These are phyloP conservation scores for Atkinsonella texensis DNA, from an alignment of 2,329 filamentous ascomycete species.

Conservation along the genomic window DNA sequence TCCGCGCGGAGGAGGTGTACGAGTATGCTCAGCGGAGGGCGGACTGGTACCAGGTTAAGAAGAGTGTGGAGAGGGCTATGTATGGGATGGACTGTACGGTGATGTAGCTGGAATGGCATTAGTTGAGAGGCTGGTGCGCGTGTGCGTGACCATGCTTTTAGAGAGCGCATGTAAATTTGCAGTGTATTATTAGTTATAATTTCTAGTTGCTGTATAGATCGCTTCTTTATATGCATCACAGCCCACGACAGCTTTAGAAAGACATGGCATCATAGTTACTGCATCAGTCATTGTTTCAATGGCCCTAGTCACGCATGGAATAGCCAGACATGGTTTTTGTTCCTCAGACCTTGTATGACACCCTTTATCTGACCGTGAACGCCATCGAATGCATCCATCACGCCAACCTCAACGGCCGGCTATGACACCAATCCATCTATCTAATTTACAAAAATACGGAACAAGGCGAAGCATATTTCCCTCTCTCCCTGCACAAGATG, in stretches of 20 bases:
- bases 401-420: background rate
- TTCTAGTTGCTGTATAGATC: background rate
- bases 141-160: background rate
- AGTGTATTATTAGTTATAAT: background rate
- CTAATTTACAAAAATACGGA: too few species aligned
- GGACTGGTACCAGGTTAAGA: conserved; percentile 88
- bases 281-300: background rate
- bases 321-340: too few species aligned
- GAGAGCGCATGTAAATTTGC: too few species aligned
- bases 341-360: too few species aligned
- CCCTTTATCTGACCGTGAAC: background rate
- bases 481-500: too few species aligned
- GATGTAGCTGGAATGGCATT: conserved; percentile 44
- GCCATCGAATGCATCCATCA: background rate
- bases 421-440: background rate
- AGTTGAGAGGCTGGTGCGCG: background rate
- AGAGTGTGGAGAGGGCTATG: conserved; percentile 89
- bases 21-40: conserved; percentile 90
- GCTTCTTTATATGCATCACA: too few species aligned
- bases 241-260: too few species aligned
- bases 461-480: too few species aligned
- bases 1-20: conserved; percentile 91
- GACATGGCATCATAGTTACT: too few species aligned
- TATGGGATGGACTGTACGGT: conserved; percentile 81
- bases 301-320: too few species aligned